phyloP scores from a whole-genome alignment of 2,329 filamentous ascomycete species.

The Colletotrichum nymphaeae region DNA sequence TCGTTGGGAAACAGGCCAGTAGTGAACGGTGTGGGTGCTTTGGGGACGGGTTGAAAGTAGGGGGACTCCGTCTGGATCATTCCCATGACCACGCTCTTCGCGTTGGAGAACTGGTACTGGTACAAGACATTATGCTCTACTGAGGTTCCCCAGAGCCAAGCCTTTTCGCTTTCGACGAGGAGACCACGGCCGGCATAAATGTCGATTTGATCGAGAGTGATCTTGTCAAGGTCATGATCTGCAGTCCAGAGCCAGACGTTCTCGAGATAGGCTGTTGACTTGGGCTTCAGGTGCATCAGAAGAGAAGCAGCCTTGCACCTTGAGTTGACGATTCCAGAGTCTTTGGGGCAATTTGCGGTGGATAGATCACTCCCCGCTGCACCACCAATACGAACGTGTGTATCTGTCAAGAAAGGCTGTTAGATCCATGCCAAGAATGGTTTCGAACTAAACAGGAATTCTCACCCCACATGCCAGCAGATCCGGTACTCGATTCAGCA shows the following conservation, averaged over 20 bases:
- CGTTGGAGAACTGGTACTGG: conserved; percentile 60
- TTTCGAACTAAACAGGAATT: too few species aligned
- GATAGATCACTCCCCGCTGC: too few species aligned
- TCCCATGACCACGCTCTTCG: conserved; percentile 59
- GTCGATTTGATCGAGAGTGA: conserved; percentile 40
- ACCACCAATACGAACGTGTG: too few species aligned
- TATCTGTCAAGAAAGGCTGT: too few species aligned
- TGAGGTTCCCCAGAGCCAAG: conserved; percentile 39
- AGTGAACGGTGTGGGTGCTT: conserved; percentile 38
- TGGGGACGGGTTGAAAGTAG: conserved; percentile 42
- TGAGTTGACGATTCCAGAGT: too few species aligned
- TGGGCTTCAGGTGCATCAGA: conserved; percentile 57
- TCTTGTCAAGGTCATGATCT: conserved; percentile 67
- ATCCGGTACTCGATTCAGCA: too few species aligned
- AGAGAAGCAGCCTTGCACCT: conserved; percentile 56
- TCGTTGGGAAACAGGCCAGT: conserved; percentile 21
- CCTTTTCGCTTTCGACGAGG: conserved; percentile 41
- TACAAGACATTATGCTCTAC: conserved; percentile 50
- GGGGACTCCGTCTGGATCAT: conserved; percentile 55
- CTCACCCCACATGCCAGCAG: too few species aligned
- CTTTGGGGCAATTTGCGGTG: too few species aligned
- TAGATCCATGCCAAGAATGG: too few species aligned
- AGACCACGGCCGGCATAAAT: conserved; percentile 51
- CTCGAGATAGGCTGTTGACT: conserved; percentile 59
- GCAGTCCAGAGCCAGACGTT: conserved; percentile 75